Evolutionary conservation across 805 yeast species (phyloP).

Genomic region (Yarrowia keelungensis): DNA sequence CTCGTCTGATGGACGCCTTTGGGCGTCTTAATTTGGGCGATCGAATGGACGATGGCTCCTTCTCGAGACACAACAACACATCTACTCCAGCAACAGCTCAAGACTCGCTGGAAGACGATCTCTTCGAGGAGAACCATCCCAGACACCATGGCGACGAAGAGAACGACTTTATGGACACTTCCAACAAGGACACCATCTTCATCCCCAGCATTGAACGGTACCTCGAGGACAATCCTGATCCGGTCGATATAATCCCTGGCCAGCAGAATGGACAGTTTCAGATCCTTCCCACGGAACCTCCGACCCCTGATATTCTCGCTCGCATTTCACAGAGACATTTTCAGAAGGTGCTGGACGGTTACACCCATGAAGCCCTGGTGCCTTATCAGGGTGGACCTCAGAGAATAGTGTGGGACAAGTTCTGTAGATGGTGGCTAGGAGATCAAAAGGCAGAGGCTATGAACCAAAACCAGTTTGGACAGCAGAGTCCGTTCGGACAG

Average conservation of each 20-base stretch:
- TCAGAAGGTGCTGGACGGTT: constrained; percentile 26
- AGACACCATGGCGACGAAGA: background rate
- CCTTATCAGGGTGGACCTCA: constrained; percentile 25
- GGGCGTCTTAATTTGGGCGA: constrained; percentile 22
- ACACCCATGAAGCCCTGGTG: constrained; percentile 24
- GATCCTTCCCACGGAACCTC: constrained; percentile 23
- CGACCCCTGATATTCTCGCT: constrained; percentile 26
- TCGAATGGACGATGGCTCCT: constrained; percentile 21
- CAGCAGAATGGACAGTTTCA: constrained; percentile 23
- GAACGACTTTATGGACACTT: constrained; percentile 42
- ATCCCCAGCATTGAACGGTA: constrained; percentile 45
- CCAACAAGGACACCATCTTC: constrained; percentile 42
- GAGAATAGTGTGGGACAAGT: constrained; percentile 24
- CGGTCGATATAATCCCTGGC: constrained; percentile 17
- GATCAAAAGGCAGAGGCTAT: background rate
- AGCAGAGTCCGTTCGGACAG: background rate
- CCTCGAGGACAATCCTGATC: constrained; percentile 40
- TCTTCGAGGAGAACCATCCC: constrained; percentile 2
- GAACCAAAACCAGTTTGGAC: no score
- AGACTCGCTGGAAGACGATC: constrained; percentile 18
- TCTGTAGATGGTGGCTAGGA: constrained; percentile 20
- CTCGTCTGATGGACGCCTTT: constrained; percentile 24
- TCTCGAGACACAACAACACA: background rate
- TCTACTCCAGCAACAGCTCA: background rate
- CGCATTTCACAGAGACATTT: constrained; percentile 26